Base-by-base conservation (phyloP, 2,329 filamentous ascomycete genomes). In the Talaromyces atroroseus region DNA sequence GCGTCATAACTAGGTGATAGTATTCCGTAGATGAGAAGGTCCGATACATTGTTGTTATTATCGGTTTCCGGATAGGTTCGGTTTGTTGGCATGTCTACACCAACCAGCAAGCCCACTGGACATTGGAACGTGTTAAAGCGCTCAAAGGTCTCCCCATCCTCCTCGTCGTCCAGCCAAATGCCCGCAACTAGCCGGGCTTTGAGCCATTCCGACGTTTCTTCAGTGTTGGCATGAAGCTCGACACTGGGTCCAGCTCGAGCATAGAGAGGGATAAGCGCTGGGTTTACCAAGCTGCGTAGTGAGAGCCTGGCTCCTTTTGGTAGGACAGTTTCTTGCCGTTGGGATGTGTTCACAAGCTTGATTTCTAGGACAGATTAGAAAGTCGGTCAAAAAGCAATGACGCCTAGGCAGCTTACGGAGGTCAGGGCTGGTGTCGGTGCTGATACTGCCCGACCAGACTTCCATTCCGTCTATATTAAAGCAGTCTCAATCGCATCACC, bases 201-300 rank as follows among this genome's bases (percentile, higher is more conserved):
- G 36, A 75, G 64, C 73, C 73, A 76, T 68, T 70, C 65, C 45
- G 67, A 66, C 3, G 69, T 69, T 44, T 62, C 60, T 18, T 59
- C 46, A 54, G 71, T 62, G 5, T 57, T 63, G 6, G 69, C 67
- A 58, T 75, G 72, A 34, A 75, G 53, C 63, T 76, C 72, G 20
- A 76, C 68, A 42, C 66, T 70, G 5, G 71, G 71, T 11, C 73
- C 72, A 6, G 65, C 66, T 49, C 73, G 69, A n/a, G 70, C 71
- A 56, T 73, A 69, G 4, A 75, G 63, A 29, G 73, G 73, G 26
- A 76, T 68, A 11, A 73, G 63, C n/a, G 68, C 63, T 6, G 72
- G 72, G 29, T 74, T 71, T 26, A 75, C 71, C 32, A 73, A 72
- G 58, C 66, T 66, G 32, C 64, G 65, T 24, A 75, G 57, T 20